Conservation (phyloP, 2,329 filamentous ascomycete species). For the Mycocentrospora acerina region DNA sequence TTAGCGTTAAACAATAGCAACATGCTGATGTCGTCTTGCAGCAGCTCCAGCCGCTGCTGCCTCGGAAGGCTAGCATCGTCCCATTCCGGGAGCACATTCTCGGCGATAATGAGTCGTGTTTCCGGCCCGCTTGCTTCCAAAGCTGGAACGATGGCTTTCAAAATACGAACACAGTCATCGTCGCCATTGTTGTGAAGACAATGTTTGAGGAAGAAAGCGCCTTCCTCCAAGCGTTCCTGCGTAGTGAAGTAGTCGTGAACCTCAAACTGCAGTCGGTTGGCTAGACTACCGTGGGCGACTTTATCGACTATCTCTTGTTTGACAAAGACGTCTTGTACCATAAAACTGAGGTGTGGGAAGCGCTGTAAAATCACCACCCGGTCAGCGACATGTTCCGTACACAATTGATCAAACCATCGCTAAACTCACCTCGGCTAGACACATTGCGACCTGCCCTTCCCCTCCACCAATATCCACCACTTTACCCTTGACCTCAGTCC, state of each 20-base stretch:
- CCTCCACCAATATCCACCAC: constrained; percentile 29
- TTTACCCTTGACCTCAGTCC: no score
- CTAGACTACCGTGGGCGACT: no score
- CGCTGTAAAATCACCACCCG: background rate
- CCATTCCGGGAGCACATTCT: background rate
- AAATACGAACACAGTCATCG: constrained; percentile 32
- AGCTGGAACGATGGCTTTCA: constrained; percentile 31
- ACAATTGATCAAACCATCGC: background rate
- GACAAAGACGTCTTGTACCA: background rate
- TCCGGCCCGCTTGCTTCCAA: constrained; percentile 16
- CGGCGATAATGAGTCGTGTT: background rate
- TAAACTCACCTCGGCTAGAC: constrained; percentile 13
- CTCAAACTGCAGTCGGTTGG: no score
- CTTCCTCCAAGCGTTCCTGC: background rate
- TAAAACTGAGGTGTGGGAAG: background rate
- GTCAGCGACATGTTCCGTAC: no score
- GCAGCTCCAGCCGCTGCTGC: background rate
- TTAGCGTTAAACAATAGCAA: background rate
- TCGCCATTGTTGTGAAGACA: constrained; percentile 44
- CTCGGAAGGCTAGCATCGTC: background rate
- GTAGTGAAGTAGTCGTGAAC: background rate
- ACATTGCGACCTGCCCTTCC: constrained; percentile 19
- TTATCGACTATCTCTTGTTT: background rate
- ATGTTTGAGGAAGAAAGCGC: constrained; percentile 2
- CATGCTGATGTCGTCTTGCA: background rate